These are phyloP conservation scores for Exophiala phaeomuriformis DNA, from an alignment of 2,329 filamentous ascomycete species.

Conservation along the genomic window DNA sequence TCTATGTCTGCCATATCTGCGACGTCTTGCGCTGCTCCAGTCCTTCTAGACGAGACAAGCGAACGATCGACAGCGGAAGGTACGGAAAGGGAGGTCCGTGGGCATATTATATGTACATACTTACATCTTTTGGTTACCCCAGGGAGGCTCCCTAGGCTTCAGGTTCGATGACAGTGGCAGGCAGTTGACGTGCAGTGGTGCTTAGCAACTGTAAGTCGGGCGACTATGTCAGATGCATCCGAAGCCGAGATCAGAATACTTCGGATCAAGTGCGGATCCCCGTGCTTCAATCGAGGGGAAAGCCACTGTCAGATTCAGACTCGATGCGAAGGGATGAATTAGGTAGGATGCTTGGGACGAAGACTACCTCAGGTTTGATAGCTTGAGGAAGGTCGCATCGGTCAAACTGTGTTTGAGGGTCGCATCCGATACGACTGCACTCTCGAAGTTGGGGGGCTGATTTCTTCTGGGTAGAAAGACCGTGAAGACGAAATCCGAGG, in stretches of 20 bases:
- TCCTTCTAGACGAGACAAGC: no score
- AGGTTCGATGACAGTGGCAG: neutral
- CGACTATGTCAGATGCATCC: neutral
- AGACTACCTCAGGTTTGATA: neutral
- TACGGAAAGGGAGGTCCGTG: neutral
- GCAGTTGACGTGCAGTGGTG: neutral
- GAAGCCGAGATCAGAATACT: neutral
- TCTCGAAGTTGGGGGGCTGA: no score
- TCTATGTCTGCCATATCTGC: neutral
- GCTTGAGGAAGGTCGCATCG: no score
- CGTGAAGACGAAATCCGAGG: neutral
- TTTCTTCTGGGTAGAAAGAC: no score
- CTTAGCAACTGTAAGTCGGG: neutral
- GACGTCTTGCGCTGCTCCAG: neutral
- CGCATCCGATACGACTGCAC: no score
- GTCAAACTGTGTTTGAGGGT: no score
- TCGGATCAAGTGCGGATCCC: neutral
- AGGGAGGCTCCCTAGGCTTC: neutral
- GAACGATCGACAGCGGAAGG: neutral
- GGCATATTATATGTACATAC: neutral
- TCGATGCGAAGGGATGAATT: neutral
- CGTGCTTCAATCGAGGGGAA: neutral
- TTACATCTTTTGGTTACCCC: neutral
- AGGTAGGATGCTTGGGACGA: neutral
- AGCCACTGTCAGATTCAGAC: neutral